A percentile compares a stretch with the other conserved stretches of the same genome.
phyloP scores from a whole-genome alignment of 805 yeast genomes.

The Nakazawaea ernobii region DNA sequence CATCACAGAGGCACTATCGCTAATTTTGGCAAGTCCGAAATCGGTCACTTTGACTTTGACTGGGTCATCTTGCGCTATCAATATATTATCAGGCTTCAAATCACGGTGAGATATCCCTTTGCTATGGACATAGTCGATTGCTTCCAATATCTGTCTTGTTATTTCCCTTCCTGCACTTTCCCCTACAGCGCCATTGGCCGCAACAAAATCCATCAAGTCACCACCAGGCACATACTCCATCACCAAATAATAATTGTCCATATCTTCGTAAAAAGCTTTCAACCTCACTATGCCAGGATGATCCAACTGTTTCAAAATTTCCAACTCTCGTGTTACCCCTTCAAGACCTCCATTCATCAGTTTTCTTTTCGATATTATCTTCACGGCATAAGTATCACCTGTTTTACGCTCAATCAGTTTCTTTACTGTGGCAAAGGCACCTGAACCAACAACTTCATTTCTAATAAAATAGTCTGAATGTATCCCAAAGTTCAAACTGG shows the following conservation, averaged over 20 bases:
- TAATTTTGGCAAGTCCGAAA: conserved; percentile 91
- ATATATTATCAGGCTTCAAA: conserved; percentile 90
- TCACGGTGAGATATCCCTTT: conserved; percentile 95
- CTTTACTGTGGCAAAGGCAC: conserved; percentile 96
- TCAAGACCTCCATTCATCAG: conserved; percentile 69
- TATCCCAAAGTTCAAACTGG: conserved; percentile 24
- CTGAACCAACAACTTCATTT: conserved; percentile 88
- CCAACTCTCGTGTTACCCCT: conserved; percentile 83
- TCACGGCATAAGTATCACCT: conserved; percentile 85
- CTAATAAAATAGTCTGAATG: conserved; percentile 59
- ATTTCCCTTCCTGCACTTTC: conserved; percentile 89
- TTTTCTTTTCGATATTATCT: conserved; percentile 79
- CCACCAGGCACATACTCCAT: conserved; percentile 98
- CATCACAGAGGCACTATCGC: conserved; percentile 79
- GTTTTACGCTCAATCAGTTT: conserved; percentile 82
- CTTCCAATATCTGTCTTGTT: conserved; percentile 75
- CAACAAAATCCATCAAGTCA: conserved; percentile 95
- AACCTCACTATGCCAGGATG: conserved; percentile 84
- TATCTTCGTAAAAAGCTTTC: conserved; percentile 81
- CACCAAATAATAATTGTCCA: conserved; percentile 73
- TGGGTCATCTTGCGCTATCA: conserved; percentile 88
- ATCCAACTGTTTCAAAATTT: conserved; percentile 66
- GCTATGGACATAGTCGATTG: conserved; percentile 81
- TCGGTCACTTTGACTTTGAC: conserved; percentile 90
- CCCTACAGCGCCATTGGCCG: conserved; percentile 85